Evolutionary conservation across 495 filamentous ascomycete genomes (phyloP).

Genomic region (Penicillium daleae): DNA sequence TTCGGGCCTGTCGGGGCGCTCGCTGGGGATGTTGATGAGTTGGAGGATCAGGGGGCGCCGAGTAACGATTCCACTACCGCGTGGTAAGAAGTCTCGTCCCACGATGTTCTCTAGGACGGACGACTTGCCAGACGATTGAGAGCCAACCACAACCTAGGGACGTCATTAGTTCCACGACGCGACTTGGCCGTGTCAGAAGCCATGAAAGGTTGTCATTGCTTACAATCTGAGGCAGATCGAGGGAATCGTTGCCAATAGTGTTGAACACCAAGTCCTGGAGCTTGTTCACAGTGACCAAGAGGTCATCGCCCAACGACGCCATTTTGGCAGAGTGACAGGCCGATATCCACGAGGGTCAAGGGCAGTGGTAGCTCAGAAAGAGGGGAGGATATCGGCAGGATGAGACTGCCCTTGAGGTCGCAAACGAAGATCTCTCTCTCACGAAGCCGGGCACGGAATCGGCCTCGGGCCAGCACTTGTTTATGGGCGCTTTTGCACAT

Average conservation of each 20-base stretch:
- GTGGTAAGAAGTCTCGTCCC: conserved; percentile 93
- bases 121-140: conserved; percentile 98
- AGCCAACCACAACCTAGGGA: conserved; percentile 91
- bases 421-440: conserved; percentile 23
- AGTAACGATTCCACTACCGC: conserved; percentile 96
- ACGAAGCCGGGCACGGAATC: conserved; percentile 16
- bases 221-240: conserved; percentile 98
- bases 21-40: conserved; percentile 94
- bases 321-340: conserved; percentile 38
- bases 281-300: conserved; percentile 92
- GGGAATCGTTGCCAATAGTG: conserved; percentile 97
- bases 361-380: conserved; percentile 5
- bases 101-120: conserved; percentile 99
- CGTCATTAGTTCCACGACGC: neutral
- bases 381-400: conserved; percentile 15
- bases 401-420: conserved; percentile 18
- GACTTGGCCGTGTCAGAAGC: neutral
- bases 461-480: conserved; percentile 23
- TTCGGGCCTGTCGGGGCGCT: conserved; percentile 69
- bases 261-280: conserved; percentile 98
- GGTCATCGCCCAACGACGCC: conserved; percentile 84
- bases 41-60: conserved; percentile 92
- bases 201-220: conserved; percentile 24
- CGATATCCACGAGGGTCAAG: conserved; percentile 7
- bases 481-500: conserved; percentile 27